These are phyloP conservation scores for Gynostemma pentaphyllum DNA, from an alignment of 306 rosid species.

Conservation along the genomic window DNA sequence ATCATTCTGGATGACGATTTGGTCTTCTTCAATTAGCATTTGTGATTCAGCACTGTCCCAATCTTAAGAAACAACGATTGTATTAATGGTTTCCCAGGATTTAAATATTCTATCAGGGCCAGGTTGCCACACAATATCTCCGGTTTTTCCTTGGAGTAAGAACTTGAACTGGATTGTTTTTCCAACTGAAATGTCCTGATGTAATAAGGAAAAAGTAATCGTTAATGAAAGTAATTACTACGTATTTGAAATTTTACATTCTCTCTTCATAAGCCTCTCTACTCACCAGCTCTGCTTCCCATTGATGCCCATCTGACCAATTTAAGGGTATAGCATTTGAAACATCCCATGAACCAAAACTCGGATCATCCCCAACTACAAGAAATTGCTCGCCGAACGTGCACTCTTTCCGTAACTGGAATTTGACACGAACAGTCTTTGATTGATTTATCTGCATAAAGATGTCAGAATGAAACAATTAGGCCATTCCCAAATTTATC, in stretches of 20 bases:
- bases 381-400: constrained; percentile 64
- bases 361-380: constrained; percentile 68
- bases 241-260: not conserved
- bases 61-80: constrained; percentile 47
- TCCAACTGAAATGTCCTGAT: constrained; percentile 57
- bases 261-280: not conserved
- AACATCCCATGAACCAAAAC: constrained; percentile 73
- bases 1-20: not conserved
- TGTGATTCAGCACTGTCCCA: constrained; percentile 68
- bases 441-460: constrained; percentile 49
- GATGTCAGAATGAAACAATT: not conserved
- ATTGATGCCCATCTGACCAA: constrained; percentile 79
- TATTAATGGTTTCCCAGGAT: constrained; percentile 55
- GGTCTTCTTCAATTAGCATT: constrained; percentile 50
- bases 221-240: not conserved
- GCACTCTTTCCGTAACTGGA: constrained; percentile 59
- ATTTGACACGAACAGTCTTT: constrained; percentile 39
- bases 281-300: constrained; percentile 70
- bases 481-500: not conserved
- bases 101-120: constrained; percentile 50
- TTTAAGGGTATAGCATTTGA: constrained; percentile 48
- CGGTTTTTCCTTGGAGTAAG: constrained; percentile 39
- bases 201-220: not conserved
- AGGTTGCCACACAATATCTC: constrained; percentile 66
- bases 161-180: constrained; percentile 62